These are phyloP conservation scores for Saturnispora gosingensis DNA, from an alignment of 805 yeast species.

Conservation along the genomic window DNA sequence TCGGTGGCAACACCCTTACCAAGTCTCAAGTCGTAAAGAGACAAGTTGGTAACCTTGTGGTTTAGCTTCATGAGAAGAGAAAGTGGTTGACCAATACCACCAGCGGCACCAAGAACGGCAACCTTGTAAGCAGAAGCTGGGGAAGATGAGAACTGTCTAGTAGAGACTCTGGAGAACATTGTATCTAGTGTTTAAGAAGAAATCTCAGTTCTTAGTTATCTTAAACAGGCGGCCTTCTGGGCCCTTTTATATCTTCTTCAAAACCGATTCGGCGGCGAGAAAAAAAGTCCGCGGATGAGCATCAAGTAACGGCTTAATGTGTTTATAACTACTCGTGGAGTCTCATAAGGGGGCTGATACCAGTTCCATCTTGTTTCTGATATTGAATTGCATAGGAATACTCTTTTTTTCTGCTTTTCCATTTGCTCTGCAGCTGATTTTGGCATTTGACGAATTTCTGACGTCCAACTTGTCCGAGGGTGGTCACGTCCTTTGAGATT, in stretches of 20 bases:
- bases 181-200: conserved; percentile 2
- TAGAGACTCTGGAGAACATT: conserved; percentile 48
- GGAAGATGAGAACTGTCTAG: conserved; percentile 53
- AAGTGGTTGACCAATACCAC: conserved; percentile 92
- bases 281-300: conserved; percentile 3
- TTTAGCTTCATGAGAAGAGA: conserved; percentile 72
- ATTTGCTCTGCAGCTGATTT: not conserved
- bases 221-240: not conserved
- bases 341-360: not conserved
- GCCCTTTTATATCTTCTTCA: not conserved
- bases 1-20: conserved; percentile 88
- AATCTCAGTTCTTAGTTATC: not conserved
- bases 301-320: not conserved
- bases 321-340: not conserved
- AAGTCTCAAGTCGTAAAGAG: conserved; percentile 78
- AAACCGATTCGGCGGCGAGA: conserved; percentile 2
- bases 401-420: not conserved
- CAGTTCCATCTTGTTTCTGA: no score
- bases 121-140: conserved; percentile 65
- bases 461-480: not conserved
- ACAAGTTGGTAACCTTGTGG: conserved; percentile 52
- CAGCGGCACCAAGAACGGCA: conserved; percentile 83
- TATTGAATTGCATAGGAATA: not conserved
- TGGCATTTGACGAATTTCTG: not conserved
- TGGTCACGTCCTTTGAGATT: not conserved